phyloP scores from a whole-genome alignment of 768 basidiomycete genomes.

The Cystobasidium onofrii region DNA sequence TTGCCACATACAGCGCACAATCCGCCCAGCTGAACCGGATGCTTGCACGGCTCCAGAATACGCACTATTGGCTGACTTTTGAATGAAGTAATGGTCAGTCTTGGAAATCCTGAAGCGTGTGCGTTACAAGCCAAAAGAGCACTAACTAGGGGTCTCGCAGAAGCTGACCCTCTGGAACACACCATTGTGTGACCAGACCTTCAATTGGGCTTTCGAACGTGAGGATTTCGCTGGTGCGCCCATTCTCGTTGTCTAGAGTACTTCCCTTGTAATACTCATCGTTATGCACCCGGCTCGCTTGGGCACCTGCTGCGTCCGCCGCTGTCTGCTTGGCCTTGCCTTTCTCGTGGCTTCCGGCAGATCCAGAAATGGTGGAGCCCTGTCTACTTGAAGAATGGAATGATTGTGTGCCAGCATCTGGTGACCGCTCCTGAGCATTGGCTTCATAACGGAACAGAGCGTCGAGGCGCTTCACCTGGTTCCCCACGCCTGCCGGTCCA shows the following conservation, averaged over 20 bases:
- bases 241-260: constrained; percentile 19
- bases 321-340: neutral
- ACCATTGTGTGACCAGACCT: constrained; percentile 68
- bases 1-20: constrained; percentile 90
- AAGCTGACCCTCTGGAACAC: constrained; percentile 47
- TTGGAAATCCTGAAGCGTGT: neutral
- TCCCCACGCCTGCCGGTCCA: neutral
- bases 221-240: constrained; percentile 62
- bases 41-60: constrained; percentile 86
- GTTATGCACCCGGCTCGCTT: neutral
- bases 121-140: neutral
- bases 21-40: constrained; percentile 83
- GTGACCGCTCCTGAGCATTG: neutral
- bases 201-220: constrained; percentile 85
- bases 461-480: neutral
- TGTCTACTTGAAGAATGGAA: neutral
- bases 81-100: too few species aligned
- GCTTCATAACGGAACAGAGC: constrained; percentile 12
- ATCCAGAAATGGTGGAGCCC: neutral
- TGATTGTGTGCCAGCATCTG: neutral
- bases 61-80: constrained; percentile 49
- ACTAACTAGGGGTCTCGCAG: constrained; percentile 34
- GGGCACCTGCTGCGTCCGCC: neutral
- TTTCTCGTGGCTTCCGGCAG: neutral
- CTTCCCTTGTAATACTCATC: neutral